Percentiles rank a stretch among this genome's conserved stretches.
phyloP scores from a whole-genome alignment of 2,329 filamentous ascomycete species.

The Epichloe brachyelytri region DNA sequence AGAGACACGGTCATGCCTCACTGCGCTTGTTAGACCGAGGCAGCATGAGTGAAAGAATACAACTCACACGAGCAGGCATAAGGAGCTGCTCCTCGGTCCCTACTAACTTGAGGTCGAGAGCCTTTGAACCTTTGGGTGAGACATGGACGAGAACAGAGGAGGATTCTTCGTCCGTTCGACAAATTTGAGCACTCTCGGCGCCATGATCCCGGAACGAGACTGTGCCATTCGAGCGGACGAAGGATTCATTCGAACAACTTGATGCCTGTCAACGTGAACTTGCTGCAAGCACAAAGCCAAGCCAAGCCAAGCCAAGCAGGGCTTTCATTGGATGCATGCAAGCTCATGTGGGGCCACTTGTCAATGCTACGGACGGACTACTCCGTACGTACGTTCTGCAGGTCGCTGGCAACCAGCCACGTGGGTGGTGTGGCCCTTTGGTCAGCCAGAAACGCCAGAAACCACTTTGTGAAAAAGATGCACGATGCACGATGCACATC shows the following conservation, averaged over 20 bases:
- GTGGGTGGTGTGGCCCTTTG: neutral
- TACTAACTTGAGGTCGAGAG: conserved; percentile 52
- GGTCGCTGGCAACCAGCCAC: neutral
- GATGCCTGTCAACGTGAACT: too few species aligned
- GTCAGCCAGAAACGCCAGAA: neutral
- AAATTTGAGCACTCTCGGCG: conserved; percentile 39
- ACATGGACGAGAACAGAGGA: conserved; percentile 50
- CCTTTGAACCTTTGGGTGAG: conserved; percentile 32
- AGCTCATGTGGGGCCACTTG: neutral
- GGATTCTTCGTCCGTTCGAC: conserved; percentile 39
- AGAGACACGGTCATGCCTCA: conserved; percentile 42
- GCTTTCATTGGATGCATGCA: neutral
- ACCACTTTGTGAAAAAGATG: too few species aligned
- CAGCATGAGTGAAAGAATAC: neutral
- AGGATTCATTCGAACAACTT: neutral
- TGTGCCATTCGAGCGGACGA: neutral
- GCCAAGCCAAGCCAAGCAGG: too few species aligned
- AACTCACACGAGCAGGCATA: conserved; percentile 45
- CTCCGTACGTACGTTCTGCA: neutral
- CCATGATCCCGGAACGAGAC: conserved; percentile 10
- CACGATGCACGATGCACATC: too few species aligned
- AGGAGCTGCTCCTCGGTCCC: conserved; percentile 52
- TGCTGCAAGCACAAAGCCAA: neutral
- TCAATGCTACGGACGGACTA: neutral
- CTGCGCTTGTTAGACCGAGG: conserved; percentile 17